Base-by-base conservation (phyloP, 768 basidiomycete genomes). In the Suillus spraguei region DNA sequence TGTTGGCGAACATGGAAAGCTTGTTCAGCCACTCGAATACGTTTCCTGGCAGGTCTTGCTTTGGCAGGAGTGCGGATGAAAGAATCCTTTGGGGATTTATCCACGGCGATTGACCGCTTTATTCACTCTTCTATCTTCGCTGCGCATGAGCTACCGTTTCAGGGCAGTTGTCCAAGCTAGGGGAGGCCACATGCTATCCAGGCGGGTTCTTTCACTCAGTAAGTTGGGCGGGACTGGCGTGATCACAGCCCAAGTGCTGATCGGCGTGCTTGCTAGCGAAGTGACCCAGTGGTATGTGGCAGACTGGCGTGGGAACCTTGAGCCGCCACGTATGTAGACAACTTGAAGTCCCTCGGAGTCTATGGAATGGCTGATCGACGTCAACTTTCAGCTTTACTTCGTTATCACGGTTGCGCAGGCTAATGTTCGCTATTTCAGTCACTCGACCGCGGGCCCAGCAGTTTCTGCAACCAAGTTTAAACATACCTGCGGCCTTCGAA, bases 1-100 rank as follows among this genome's bases (percentile, higher is more conserved):
- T n/a, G 49, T 63, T 63, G 24, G 33, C 41, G 24, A 28, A 52
- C 38, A 33, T 47, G 38, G 14, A 35, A 10, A 14, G 11, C 28
- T 63, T 22, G 60, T 53, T n/a, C 55, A n/a, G 33, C 53, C 10
- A 65, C 61, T 75, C 62, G 75, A 69, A 70, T 75, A 72, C 36
- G 6, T 52, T 64, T 44, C 36, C 38, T 52, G 8, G 54, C 24
- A 5, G 59, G 24, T 58, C n/a, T n/a, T n/a, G 62, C 70, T 73
- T 73, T 70, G 70, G 63, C 38, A 22, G 7, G 10, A 11, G 28
- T 46, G 60, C 65, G 67, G 64, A 52, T 59, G 32, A 64, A 65
- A 39, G 56, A 41, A 41, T 38, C 52, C 38, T 65, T n/a, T n/a
- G n/a, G n/a, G n/a, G n/a, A n/a, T n/a, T 67, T 67, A 63, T 59